phyloP scores from a whole-genome alignment of 176 grass and related monocot species.

The Phoenix roebelenii region DNA sequence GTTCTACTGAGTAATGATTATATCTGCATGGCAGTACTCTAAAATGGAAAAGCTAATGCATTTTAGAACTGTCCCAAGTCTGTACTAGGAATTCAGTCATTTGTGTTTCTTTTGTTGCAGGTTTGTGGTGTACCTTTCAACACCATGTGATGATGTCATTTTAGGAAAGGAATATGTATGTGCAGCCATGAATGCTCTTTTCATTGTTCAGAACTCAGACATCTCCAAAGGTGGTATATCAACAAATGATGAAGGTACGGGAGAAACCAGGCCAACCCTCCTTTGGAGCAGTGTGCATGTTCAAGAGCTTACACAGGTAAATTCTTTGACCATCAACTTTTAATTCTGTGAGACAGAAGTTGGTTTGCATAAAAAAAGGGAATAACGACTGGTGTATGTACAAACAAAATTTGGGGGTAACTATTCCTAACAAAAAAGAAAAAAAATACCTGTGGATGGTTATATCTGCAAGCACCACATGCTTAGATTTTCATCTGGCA shows the following conservation, averaged over 20 bases:
- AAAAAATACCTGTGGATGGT: too few relatives aligned
- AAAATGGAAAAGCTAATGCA: too few relatives aligned
- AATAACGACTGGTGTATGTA: too few relatives aligned
- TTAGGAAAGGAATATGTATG: conserved; percentile 50
- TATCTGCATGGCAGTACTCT: too few relatives aligned
- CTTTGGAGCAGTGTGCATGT: conserved; percentile 65
- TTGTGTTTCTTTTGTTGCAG: conserved; percentile 32
- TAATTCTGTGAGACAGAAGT: not conserved
- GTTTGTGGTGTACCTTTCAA: conserved; percentile 77
- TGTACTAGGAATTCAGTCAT: conserved; percentile 8
- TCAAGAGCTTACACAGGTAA: conserved; percentile 68
- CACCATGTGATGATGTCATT: conserved; percentile 50
- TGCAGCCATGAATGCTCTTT: conserved; percentile 69
- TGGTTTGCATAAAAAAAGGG: too few relatives aligned
- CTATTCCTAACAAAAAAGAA: too few relatives aligned
- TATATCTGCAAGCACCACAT: too few relatives aligned
- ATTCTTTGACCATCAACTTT: conserved; percentile 24
- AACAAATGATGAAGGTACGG: conserved; percentile 19
- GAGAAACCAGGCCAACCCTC: conserved; percentile 43
- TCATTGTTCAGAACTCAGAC: conserved; percentile 29
- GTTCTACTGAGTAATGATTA: too few relatives aligned
- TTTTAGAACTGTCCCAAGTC: not conserved
- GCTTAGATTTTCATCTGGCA: not conserved
- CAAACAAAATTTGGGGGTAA: too few relatives aligned
- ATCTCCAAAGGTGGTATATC: conserved; percentile 23